Evolutionary conservation across 495 filamentous ascomycete genomes (phyloP), one percentile per base, ranked within the genome.

Genomic region (Penicillium coprophilum): DNA sequence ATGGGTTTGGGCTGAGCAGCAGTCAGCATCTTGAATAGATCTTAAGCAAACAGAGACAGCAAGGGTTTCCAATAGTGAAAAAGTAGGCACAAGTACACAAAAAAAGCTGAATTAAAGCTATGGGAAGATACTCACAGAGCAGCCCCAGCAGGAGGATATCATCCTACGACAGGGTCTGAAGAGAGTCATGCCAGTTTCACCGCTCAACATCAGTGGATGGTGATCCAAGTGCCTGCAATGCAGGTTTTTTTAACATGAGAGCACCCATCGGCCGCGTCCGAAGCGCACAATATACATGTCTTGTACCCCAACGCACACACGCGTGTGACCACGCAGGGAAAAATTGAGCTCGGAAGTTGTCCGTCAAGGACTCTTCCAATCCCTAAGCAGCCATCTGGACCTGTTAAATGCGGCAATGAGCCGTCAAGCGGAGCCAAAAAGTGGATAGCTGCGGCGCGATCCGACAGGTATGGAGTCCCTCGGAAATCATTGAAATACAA

Each of bases 141-240:
- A 61, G 31, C 41, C 34, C 54, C 43, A 56, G 55, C 58, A 53
- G 44, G 53, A 53, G 1, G 15, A 27, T 41, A 8, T 30, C 31
- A 46, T 50, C 50, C 63, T 61, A 20, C 57, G 30, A 44, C 34
- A 48, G 39, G 49, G 20, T 46, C 44, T 63, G 28, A 49, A 38
- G 38, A 55, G 53, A 41, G 60, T n/a, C 63, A 63, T 68, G 56
- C 57, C 57, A 51, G 32, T 38, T 34, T 20, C 50, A 43, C 55
- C 58, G 60, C 58, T 56, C 56, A 66, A 64, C 38, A 47, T 68
- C 60, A 57, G 63, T 46, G n/a, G n/a, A 46, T 21, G 27, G 24
- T 17, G 23, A 36, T 24, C 39, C 19, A 24, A 12, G 23, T 45
- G 15, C 40, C 27, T 53, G 21, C n/a, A 40, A 56, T 60, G 45